phyloP scores from a whole-genome alignment of 106 monocot species.

The Phalaenopsis aphrodite region DNA sequence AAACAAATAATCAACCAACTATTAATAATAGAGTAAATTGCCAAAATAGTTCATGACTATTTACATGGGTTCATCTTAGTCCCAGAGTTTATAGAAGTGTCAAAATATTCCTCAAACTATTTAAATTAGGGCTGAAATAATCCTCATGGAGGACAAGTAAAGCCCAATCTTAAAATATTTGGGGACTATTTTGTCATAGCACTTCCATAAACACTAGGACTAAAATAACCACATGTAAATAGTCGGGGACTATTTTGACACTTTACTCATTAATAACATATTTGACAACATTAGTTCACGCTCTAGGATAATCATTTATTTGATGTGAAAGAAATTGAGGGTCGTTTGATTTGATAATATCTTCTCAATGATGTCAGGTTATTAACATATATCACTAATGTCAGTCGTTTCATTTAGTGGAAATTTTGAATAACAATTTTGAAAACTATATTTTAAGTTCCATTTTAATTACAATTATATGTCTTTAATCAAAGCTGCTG shows the following conservation, averaged over 20 bases:
- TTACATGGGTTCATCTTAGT: no score
- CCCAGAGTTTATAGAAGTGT: no score
- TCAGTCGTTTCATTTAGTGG: background rate
- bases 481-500: background rate
- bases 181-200: no score
- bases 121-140: no score
- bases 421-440: background rate
- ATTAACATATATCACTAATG: background rate
- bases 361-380: no score
- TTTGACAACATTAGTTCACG: background rate
- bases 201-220: no score
- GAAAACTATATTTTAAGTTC: background rate
- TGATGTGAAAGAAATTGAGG: background rate
- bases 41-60: no score
- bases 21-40: background rate
- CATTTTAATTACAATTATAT: background rate
- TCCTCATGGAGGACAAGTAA: no score
- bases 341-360: background rate
- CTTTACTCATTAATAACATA: background rate
- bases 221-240: no score
- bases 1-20: slow-evolving; percentile 6
- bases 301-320: background rate
- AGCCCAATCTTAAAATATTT: no score
- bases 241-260: no score
- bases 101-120: no score